phyloP scores from a whole-genome alignment of 768 basidiomycete species.

The Suillus tomentosus region DNA sequence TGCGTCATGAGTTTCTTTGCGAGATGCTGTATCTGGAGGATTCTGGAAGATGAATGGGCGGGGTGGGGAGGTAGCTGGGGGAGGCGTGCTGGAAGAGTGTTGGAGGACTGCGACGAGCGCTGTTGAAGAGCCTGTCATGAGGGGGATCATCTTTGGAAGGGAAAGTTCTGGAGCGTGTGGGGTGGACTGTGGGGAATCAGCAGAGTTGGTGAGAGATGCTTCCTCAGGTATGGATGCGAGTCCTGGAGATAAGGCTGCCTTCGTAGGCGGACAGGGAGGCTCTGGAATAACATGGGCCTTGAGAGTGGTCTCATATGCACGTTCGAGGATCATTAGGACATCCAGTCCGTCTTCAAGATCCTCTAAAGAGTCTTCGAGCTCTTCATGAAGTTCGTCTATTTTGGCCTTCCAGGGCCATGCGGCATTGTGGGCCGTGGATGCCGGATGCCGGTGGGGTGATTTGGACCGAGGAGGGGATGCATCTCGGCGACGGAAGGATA shows the following conservation, averaged over 20 bases:
- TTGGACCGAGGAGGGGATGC: slow-evolving; percentile 42
- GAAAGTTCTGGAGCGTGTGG: slow-evolving; percentile 21
- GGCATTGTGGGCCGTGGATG: slow-evolving; percentile 26
- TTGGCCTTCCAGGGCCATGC: slow-evolving; percentile 34
- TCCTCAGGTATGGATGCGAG: slow-evolving; percentile 28
- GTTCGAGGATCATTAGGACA: slow-evolving; percentile 67
- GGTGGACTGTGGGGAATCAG: slow-evolving; percentile 6
- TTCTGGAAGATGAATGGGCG: slow-evolving; percentile 23
- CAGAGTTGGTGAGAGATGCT: slow-evolving; percentile 11
- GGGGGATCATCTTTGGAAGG: slow-evolving; percentile 35
- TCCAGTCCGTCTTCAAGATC: slow-evolving; percentile 73
- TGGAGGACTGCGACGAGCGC: slow-evolving; percentile 68
- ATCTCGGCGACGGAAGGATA: slow-evolving; percentile 21
- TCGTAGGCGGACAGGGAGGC: slow-evolving; percentile 20
- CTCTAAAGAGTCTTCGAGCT: slow-evolving; percentile 49
- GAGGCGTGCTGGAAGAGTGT: slow-evolving; percentile 32
- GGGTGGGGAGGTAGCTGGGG: slow-evolving; percentile 19
- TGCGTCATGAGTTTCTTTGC: slow-evolving; percentile 47
- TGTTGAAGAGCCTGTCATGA: slow-evolving; percentile 66
- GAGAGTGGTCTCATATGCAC: slow-evolving; percentile 67
- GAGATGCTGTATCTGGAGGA: slow-evolving; percentile 19
- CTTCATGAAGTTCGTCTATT: slow-evolving; percentile 45
- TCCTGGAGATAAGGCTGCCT: slow-evolving; percentile 14
- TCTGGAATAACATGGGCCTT: slow-evolving; percentile 54
- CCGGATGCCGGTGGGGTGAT: slow-evolving; percentile 43